Percentiles rank a stretch among this genome's conserved stretches.
These are phyloP conservation scores for Leonotis leonurus DNA, from an alignment of 257 asterid species.

Conservation along the genomic window DNA sequence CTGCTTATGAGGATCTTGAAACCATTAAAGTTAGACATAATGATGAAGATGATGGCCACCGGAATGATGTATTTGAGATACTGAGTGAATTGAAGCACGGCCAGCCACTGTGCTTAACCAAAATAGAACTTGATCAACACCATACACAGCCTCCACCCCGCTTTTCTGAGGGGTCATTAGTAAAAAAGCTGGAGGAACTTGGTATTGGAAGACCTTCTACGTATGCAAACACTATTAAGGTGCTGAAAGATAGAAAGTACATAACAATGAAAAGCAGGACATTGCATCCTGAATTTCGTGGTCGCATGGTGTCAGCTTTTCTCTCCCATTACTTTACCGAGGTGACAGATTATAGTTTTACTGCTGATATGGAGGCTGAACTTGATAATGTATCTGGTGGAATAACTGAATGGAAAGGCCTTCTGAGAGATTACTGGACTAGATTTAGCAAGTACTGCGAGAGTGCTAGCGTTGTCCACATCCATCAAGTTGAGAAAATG, in stretches of 20 bases:
- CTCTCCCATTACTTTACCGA: conserved; percentile 79
- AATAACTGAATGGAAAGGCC: conserved; percentile 95
- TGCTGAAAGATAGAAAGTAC: conserved; percentile 79
- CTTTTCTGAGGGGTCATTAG: conserved; percentile 72
- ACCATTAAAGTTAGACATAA: conserved; percentile 20
- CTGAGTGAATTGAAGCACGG: conserved; percentile 53
- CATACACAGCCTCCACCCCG: conserved; percentile 76
- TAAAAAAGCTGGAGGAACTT: conserved; percentile 89
- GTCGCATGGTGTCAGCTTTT: conserved; percentile 93
- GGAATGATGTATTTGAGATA: conserved; percentile 32
- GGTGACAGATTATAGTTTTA: conserved; percentile 89
- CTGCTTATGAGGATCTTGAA: conserved; percentile 64
- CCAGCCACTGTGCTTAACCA: conserved; percentile 41
- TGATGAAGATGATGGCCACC: conserved; percentile 34
- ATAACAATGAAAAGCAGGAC: conserved; percentile 52
- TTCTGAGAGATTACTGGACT: conserved; percentile 85
- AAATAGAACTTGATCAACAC: conserved; percentile 57
- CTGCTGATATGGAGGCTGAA: conserved; percentile 97
- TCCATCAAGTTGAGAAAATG: conserved; percentile 93
- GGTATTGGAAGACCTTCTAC: conserved; percentile 99
- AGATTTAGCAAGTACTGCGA: conserved; percentile 84
- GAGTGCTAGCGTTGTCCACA: conserved; percentile 49
- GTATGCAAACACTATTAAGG: conserved; percentile 79
- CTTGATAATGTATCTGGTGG: conserved; percentile 96
- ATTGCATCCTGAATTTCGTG: conserved; percentile 81